Evolutionary conservation across 371 early-diverging fungal species (phyloP), one percentile per base, ranked within the genome.

Genomic region (Mortierella sp.): DNA sequence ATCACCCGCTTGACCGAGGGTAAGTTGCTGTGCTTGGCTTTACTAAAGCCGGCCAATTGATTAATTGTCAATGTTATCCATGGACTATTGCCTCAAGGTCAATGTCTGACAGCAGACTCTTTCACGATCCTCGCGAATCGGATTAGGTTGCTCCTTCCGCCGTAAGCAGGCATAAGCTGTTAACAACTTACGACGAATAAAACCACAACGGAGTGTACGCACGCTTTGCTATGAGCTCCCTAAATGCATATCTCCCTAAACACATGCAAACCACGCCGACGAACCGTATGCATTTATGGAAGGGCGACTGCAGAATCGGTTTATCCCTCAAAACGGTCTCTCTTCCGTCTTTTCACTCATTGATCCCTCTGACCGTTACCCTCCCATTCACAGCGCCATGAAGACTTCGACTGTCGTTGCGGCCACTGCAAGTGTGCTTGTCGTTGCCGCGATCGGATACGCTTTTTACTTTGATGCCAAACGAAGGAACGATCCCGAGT

Each of bases 1-100:
- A 94, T 94, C 82, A 99, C 99, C 73, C 96, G 98, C 67, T 87
- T 98, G 83, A 96, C 96, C 80, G 98, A 95, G 86, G 93, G 91
- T 86, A 82, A 49, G 67, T 39, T 39, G 34, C 28, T 26, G 43
- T 27, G 14, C 10, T 50, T 39, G 49, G 46, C n/a, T n/a, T n/a
- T n/a, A 52, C 31, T 19, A 34, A 62, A 82, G 58, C 63, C 48
- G 50, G 18, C 26, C 5, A 26, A 8, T 6, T 39, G 47, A 47
- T 2, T 23, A 47, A 47, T 10, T 39, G 39, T 39, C 8, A 10
- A 39, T 39, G 39, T 39, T 39, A 10, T 39, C 10, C 8, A 10
- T 39, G 10, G 14, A 8, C 10, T 39, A 10, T 39, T 39, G 39
- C 10, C 8, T 39, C 39, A 39, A 4, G 28, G 12, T 14, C 28